Base-by-base conservation (phyloP, 176 grass and related monocot genomes). In the Aegilops longissima region DNA sequence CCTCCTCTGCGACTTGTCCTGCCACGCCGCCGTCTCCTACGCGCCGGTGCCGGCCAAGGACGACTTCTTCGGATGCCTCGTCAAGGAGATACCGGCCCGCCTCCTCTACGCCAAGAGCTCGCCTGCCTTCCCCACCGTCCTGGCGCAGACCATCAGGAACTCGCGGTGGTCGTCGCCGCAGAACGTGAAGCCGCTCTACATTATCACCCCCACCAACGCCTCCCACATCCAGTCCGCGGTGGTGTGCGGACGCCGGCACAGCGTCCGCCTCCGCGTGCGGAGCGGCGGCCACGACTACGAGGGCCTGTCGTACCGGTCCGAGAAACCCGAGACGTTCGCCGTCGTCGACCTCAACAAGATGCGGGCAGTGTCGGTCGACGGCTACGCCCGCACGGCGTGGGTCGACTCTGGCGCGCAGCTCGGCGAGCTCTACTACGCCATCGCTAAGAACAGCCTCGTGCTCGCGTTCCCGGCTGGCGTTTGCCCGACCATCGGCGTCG, bases 271-370 rank as follows among this genome's bases (percentile, higher is more conserved):
- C 79, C 87, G 87, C 63, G 87, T 93, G 35, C 73, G 92, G 44
- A 96, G 94, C 56, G 92, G 92, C 23, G 92, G 94, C 0, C 94
- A 95, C 71, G 94, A 95, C 79, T 95, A 93, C 73, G 91, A 95
- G 78, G 94, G 94, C 66, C 82, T 97, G 8, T 97, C 94, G 2
- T 94, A 85, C 90, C 40, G 88, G 7, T 88, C 92, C 9, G 72
- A 78, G 11, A 5, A 39, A 9, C 56, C 63, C 3, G 79, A 84
- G 27, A 5, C 3, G 63, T 90, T 93, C 65, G 65, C 80, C 65
- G 51, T 90, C 61, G 78, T 90, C n/a, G 89, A 91, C 39, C 65
- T 91, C 8, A 33, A 40, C 51, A 78, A 66, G 34, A 72, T 87
- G 63, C 80, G 79, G 25, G 34, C 39, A 0, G 61, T 91, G 21